phyloP scores from a whole-genome alignment of 345 rosid genomes.

The Leavenworthia alabamica region DNA sequence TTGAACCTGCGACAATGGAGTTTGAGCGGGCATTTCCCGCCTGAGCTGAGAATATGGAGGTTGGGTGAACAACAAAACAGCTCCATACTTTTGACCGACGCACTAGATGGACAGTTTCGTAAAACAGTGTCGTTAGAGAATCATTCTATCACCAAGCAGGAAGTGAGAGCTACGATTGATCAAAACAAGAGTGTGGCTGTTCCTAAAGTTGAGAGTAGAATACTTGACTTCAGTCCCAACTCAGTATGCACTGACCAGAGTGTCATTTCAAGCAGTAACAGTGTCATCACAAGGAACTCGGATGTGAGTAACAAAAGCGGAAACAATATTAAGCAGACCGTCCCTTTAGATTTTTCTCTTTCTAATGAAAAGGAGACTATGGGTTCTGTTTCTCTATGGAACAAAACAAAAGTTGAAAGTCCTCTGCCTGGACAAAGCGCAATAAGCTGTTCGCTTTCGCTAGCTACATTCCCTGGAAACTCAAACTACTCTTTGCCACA shows the following conservation, averaged over 20 bases:
- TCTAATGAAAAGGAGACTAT: conserved; percentile 26
- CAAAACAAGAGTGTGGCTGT: conserved; percentile 10
- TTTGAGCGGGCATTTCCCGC: conserved; percentile 61
- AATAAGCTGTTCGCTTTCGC: conserved; percentile 35
- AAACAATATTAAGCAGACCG: conserved; percentile 29
- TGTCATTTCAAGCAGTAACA: conserved; percentile 30
- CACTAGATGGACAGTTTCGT: conserved; percentile 38
- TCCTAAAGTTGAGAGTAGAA: conserved; percentile 29
- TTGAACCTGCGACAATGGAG: conserved; percentile 62
- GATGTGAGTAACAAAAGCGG: conserved; percentile 33
- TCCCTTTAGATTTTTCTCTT: conserved; percentile 32
- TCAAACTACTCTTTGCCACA: conserved; percentile 18
- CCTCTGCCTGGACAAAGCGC: conserved; percentile 35
- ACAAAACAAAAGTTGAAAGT: conserved; percentile 30
- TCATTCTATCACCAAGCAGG: conserved; percentile 14
- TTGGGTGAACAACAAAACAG: conserved; percentile 43
- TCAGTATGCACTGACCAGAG: conserved; percentile 32
- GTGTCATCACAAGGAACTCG: conserved; percentile 30
- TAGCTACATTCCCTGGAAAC: conserved; percentile 37
- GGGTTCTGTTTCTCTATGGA: conserved; percentile 28
- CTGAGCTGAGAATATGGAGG: conserved; percentile 69
- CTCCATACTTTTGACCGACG: conserved; percentile 72
- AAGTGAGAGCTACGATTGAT: conserved; percentile 10
- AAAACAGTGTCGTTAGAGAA: conserved; percentile 25
- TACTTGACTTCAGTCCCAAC: conserved; percentile 31